Evolutionary conservation across 177 flowering plant species (phyloP).

Genomic region (Vitis hybrid): DNA sequence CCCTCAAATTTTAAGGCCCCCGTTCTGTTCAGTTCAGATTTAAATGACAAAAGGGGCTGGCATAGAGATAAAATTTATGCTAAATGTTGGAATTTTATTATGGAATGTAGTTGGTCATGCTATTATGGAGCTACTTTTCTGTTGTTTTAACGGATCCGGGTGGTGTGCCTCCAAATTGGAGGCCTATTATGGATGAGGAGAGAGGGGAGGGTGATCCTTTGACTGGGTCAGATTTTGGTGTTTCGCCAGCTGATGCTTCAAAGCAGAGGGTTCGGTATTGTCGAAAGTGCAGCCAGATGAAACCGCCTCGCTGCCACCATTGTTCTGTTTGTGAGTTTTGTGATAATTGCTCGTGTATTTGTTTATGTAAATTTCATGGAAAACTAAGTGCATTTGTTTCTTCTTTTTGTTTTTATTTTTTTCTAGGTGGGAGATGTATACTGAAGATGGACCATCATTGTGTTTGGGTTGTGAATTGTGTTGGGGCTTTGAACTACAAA

Average conservation of each 20-base stretch:
- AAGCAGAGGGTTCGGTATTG: constrained; percentile 66
- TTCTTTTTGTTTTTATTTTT: constrained; percentile 1
- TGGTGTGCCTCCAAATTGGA: constrained; percentile 82
- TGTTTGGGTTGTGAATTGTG: constrained; percentile 99
- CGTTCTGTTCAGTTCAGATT: too few relatives aligned
- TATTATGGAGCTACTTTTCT: constrained; percentile 77
- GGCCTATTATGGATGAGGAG: constrained; percentile 84
- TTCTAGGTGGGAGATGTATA: constrained; percentile 95
- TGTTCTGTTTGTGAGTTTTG: constrained; percentile 94
- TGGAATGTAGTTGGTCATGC: constrained; percentile 61
- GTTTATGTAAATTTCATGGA: background rate
- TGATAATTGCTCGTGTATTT: background rate
- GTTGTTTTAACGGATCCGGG: constrained; percentile 86
- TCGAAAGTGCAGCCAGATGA: constrained; percentile 88
- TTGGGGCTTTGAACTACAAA: constrained; percentile 97
- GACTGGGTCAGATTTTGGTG: constrained; percentile 51
- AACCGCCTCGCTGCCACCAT: constrained; percentile 99
- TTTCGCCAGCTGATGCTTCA: constrained; percentile 34
- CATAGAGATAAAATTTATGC: background rate
- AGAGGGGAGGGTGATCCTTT: constrained; percentile 80
- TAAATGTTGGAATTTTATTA: background rate
- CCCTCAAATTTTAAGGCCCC: background rate
- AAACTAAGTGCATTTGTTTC: background rate
- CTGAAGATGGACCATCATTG: constrained; percentile 99
- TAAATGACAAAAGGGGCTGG: background rate